Evolutionary conservation across 163 green algal species (phyloP), one percentile per base, ranked within the genome.

Genomic region (Trebouxia gelatinosa): DNA sequence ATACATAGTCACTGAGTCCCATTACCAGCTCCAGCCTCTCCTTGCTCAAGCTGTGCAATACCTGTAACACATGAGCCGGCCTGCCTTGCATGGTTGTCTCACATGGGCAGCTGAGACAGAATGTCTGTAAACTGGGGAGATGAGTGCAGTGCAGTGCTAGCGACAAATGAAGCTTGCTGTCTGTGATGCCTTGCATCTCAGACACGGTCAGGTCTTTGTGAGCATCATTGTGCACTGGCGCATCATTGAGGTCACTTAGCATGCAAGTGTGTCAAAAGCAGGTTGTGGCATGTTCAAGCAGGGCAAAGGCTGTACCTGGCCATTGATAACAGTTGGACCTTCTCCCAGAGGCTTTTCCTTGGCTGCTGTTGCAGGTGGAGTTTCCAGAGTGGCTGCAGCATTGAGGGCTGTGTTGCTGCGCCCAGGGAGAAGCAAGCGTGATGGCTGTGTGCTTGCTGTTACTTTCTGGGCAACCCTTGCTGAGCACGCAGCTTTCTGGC

Each of bases 11-110:
- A 4, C 83, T 83, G 78, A 97, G 89, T 75, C 77, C 82, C 21
- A 85, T 70, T 13, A 97, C 78, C 2, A 97, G 58, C 31, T 97
- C 93, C 39, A 96, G 82, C 43, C 87, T 84, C 75, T 95, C 82
- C n/a, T 84, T 31, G 0, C 84, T 91, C 26, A 95, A 81, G 78
- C 82, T 92, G 88, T 97, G 94, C 46, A 92, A 74, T 13, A 94
- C 77, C 82, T 96, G 91, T 43, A 79, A 3, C 43, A 0, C 26
- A 29, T 66, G 57, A 2, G 1, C 26, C 2, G 48, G 48, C 2
- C 19, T 23, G 1, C 48, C 2, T 59, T 59, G 19, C 48, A 3
- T 23, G 26, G 19, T 7, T 59, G 46, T 59, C 48, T 2, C 48
- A 28, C 1, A 3, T 23, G 3, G 23, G 48, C 48, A 3, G 48